phyloP scores from a whole-genome alignment of 2,329 filamentous ascomycete species.

The Cladorrhinum sp. region DNA sequence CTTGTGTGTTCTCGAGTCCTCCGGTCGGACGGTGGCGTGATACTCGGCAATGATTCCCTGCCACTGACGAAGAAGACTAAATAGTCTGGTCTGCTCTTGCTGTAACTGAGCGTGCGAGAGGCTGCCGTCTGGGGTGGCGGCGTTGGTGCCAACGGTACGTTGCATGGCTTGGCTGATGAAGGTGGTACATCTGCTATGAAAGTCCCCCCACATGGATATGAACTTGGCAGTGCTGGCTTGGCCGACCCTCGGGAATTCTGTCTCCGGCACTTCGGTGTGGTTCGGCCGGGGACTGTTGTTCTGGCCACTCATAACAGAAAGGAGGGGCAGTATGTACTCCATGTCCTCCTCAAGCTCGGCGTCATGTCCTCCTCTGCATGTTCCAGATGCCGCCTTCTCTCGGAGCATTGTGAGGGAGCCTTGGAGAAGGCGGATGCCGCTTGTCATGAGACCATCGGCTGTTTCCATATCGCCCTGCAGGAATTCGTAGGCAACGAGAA shows the following conservation, averaged over 20 bases:
- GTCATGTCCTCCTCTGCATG: too few species aligned
- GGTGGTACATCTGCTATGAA: not conserved
- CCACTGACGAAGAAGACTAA: not conserved
- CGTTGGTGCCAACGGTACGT: not conserved
- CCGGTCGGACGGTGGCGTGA: not conserved
- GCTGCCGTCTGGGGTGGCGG: not conserved
- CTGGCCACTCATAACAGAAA: not conserved
- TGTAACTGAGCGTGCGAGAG: too few species aligned
- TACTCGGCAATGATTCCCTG: not conserved
- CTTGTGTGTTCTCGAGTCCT: not conserved
- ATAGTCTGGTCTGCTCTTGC: not conserved
- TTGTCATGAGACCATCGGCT: slow-evolving; percentile 7
- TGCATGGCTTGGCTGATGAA: slow-evolving; percentile 6
- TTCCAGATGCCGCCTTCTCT: not conserved
- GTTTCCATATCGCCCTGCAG: slow-evolving; percentile 6
- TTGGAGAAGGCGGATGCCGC: slow-evolving; percentile 2
- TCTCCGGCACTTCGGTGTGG: too few species aligned
- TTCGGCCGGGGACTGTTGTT: not conserved
- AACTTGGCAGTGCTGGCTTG: not conserved
- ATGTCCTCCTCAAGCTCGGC: slow-evolving; percentile 1
- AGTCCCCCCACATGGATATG: not conserved
- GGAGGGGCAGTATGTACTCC: slow-evolving; percentile 6
- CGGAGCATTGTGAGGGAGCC: not conserved
- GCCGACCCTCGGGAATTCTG: too few species aligned
- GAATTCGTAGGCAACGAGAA: slow-evolving; percentile 6